Percentiles rank a stretch among this genome's conserved stretches.
Evolutionary conservation across 2,329 filamentous ascomycete species (phyloP).

Genomic region (Fusarium cyanostomum): DNA sequence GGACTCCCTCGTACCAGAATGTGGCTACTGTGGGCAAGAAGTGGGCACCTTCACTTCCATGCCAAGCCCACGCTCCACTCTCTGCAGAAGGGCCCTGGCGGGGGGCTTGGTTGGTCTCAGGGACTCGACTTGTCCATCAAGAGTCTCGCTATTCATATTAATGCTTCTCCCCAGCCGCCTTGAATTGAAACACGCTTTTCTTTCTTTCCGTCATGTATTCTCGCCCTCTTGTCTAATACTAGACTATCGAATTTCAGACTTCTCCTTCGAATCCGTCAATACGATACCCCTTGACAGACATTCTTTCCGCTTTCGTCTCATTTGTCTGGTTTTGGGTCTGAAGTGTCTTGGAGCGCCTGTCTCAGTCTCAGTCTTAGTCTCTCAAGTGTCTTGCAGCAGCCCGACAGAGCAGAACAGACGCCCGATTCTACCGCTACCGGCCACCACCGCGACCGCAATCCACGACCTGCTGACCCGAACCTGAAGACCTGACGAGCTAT

Average conservation of each 20-base stretch:
- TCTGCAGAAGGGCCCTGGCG: conserved; percentile 20
- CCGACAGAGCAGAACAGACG: not conserved
- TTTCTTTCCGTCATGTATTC: conserved; percentile 4
- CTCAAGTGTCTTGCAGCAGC: not conserved
- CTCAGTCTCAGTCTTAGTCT: conserved; percentile 4
- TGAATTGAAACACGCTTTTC: conserved; percentile 5
- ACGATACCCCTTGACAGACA: conserved; percentile 21
- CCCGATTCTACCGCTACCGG: conserved; percentile 19
- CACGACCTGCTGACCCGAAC: conserved; percentile 20
- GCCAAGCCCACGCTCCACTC: conserved; percentile 3
- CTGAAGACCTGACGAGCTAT: conserved; percentile 29
- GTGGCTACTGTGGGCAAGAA: conserved; percentile 29
- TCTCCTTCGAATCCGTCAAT: not conserved
- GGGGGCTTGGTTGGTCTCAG: conserved; percentile 21
- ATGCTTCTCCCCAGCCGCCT: conserved; percentile 32
- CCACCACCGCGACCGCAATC: conserved; percentile 28
- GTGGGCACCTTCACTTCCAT: conserved; percentile 13
- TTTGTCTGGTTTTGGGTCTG: conserved; percentile 34
- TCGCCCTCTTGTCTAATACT: conserved; percentile 27
- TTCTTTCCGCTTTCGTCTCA: conserved; percentile 36
- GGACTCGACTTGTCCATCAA: conserved; percentile 5
- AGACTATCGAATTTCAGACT: conserved; percentile 29
- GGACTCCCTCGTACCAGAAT: conserved; percentile 35
- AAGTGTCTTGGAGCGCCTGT: conserved; percentile 31
- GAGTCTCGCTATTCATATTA: conserved; percentile 35